Percentiles rank a stretch among this genome's conserved stretches.
Evolutionary conservation across 2,329 filamentous ascomycete species (phyloP).

Genomic region (Exophiala lecanii-corni): DNA sequence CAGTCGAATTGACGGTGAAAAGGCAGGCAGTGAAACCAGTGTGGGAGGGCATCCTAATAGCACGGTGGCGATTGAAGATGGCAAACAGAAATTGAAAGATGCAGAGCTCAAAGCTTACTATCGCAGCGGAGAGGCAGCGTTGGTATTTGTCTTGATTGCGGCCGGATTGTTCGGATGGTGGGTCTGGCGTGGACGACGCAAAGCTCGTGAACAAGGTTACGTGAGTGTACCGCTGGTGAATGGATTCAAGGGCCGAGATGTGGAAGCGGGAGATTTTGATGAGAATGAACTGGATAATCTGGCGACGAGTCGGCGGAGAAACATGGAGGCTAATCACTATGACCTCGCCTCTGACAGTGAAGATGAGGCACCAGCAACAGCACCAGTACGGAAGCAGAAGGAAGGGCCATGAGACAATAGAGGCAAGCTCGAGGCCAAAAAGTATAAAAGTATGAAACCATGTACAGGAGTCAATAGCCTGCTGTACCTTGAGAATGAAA

Average conservation of each 20-base stretch:
- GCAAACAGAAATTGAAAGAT: conserved; percentile 69
- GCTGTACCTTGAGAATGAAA: no score
- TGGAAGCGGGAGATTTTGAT: conserved; percentile 60
- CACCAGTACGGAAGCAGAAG: conserved; percentile 4
- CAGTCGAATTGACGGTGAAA: conserved; percentile 79
- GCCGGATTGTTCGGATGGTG: conserved; percentile 71
- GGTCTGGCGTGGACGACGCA: conserved; percentile 54
- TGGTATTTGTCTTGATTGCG: conserved; percentile 73
- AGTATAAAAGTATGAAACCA: no score
- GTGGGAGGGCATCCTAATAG: conserved; percentile 70
- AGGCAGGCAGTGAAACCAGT: conserved; percentile 65
- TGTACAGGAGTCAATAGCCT: no score
- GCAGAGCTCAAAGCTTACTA: conserved; percentile 88
- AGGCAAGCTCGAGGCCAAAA: background rate
- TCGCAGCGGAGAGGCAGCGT: conserved; percentile 77
- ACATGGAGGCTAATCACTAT: conserved; percentile 38
- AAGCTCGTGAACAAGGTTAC: conserved; percentile 43
- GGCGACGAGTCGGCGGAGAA: conserved; percentile 28
- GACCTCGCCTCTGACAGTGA: conserved; percentile 46
- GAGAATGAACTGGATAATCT: conserved; percentile 57
- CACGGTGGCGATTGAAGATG: conserved; percentile 61
- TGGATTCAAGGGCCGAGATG: conserved; percentile 41
- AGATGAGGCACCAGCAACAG: conserved; percentile 30
- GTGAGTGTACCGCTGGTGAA: conserved; percentile 28
- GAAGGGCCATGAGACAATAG: conserved; percentile 2